Conservation (phyloP, 495 filamentous ascomycete genomes). For the Friedmanniomyces simplex region DNA sequence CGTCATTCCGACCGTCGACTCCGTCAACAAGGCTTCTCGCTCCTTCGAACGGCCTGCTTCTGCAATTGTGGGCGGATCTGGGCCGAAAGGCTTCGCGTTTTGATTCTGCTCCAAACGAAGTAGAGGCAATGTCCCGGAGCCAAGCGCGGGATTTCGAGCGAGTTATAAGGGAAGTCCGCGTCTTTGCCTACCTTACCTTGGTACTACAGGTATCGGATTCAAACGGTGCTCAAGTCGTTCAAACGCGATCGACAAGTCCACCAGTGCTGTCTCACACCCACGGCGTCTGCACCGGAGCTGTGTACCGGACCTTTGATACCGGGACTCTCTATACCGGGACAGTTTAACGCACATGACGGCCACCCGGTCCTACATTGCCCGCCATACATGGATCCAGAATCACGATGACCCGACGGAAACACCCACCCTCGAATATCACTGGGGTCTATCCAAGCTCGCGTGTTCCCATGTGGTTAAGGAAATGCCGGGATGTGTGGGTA, state of each 20-base stretch:
- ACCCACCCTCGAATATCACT: conserved; percentile 39
- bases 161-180: neutral
- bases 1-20: no score
- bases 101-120: neutral
- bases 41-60: no score
- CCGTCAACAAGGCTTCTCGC: no score
- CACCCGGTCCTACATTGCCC: neutral
- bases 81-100: neutral
- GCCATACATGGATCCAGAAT: conserved; percentile 30
- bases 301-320: no score
- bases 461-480: conserved; percentile 51
- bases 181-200: neutral
- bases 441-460: conserved; percentile 50
- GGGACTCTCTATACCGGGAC: neutral
- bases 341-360: neutral
- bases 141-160: neutral
- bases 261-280: no score
- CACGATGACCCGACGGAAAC: conserved; percentile 30
- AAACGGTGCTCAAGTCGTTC: neutral
- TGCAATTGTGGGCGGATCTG: no score
- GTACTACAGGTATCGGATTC: neutral
- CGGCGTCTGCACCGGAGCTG: no score
- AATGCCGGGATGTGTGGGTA: conserved; percentile 52
- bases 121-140: no score
- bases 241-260: no score